A percentile compares a stretch with the other conserved stretches of the same genome.
Evolutionary conservation across 2,329 filamentous ascomycete genomes (phyloP).

Genomic region (Aureobasidium sp.): DNA sequence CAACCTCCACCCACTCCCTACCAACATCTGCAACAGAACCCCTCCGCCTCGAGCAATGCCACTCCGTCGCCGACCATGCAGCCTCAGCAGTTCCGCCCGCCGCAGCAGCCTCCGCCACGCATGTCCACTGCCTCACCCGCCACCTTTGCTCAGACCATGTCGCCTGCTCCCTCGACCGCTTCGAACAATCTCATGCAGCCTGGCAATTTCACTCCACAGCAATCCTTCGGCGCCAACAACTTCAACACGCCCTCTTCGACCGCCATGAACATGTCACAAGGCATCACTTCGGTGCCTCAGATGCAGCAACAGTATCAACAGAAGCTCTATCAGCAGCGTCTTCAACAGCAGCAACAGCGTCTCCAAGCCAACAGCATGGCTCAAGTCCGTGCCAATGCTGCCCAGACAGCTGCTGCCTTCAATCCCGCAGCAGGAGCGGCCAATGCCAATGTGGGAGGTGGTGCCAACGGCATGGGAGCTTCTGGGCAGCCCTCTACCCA

Average conservation of each 20-base stretch:
- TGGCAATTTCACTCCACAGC: constrained; percentile 34
- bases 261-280: constrained; percentile 31
- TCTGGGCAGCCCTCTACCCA: constrained; percentile 21
- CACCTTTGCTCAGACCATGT: constrained; percentile 77
- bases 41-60: constrained; percentile 72
- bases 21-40: constrained; percentile 73
- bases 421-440: constrained; percentile 19
- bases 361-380: constrained; percentile 40
- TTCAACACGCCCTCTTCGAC: constrained; percentile 16
- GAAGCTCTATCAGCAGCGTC: constrained; percentile 77
- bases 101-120: constrained; percentile 54
- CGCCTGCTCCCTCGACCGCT: constrained; percentile 70
- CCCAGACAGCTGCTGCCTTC: neutral
- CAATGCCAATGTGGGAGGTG: constrained; percentile 13
- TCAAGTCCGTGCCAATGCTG: constrained; percentile 19
- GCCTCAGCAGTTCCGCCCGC: constrained; percentile 64
- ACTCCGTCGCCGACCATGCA: constrained; percentile 91
- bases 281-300: constrained; percentile 29
- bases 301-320: constrained; percentile 55
- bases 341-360: constrained; percentile 68
- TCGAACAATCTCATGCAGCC: constrained; percentile 32
- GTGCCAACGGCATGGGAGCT: constrained; percentile 11
- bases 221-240: constrained; percentile 17
- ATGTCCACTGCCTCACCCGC: constrained; percentile 90
- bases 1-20: constrained; percentile 64